phyloP scores from a whole-genome alignment of 371 early-diverging fungal species.

The Cokeromyces recurvatus region DNA sequence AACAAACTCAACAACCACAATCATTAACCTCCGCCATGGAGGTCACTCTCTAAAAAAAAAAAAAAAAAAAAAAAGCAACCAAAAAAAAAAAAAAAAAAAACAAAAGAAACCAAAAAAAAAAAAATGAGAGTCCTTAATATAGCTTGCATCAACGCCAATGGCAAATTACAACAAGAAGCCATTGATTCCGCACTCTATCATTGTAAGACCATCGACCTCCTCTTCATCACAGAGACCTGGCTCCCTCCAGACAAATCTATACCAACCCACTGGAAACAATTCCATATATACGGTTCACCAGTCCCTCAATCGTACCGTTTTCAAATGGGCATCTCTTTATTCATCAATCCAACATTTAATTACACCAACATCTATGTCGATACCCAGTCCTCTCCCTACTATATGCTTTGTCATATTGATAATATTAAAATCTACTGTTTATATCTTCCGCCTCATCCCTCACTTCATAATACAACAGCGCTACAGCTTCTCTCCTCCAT shows the following conservation, averaged over 20 bases:
- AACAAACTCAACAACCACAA: too few species aligned
- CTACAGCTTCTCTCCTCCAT: background rate
- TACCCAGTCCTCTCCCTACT: too few species aligned
- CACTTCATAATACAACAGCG: background rate
- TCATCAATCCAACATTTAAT: background rate
- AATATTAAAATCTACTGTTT: background rate
- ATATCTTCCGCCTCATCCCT: background rate
- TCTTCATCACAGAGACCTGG: conserved; percentile 23
- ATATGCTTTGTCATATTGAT: background rate
- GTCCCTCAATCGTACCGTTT: background rate
- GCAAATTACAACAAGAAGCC: conserved; percentile 1
- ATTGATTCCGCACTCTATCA: background rate
- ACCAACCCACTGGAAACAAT: conserved; percentile 11
- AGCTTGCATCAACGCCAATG: conserved; percentile 4
- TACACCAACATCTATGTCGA: background rate
- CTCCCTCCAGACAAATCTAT: conserved; percentile 1
- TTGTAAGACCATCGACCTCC: conserved; percentile 1
- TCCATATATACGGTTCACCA: conserved; percentile 9
- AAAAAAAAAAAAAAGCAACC: too few species aligned
- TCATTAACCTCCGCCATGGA: too few species aligned
- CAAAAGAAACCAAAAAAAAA: too few species aligned
- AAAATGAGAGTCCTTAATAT: conserved; percentile 1
- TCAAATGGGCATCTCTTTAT: conserved; percentile 2
- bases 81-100: too few species aligned
- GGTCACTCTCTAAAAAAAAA: too few species aligned